Evolutionary conservation across 345 rosid genomes (phyloP).

Genomic region (Eucalyptus camaldulensis): DNA sequence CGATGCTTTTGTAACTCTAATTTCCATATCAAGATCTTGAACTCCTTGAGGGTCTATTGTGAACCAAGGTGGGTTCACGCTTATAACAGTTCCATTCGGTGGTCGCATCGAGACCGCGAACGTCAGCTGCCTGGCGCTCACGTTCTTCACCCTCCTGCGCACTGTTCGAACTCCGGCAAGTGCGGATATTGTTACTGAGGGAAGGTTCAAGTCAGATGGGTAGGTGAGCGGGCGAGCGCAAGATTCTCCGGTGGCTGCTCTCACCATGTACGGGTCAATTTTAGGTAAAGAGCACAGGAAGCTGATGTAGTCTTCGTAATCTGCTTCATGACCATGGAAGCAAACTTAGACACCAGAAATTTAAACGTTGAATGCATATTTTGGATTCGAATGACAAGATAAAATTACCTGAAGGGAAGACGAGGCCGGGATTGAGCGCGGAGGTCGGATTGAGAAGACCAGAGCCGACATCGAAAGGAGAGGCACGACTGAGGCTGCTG

Average conservation of each 20-base stretch:
- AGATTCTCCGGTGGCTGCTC: slow-evolving; percentile 32
- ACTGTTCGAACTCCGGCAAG: slow-evolving; percentile 20
- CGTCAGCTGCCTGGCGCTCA: slow-evolving; percentile 35
- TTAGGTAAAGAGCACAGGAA: slow-evolving; percentile 68
- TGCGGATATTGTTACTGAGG: slow-evolving; percentile 58
- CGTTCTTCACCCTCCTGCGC: slow-evolving; percentile 47
- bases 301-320: slow-evolving; percentile 46
- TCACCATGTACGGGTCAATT: slow-evolving; percentile 10
- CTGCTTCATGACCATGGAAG: slow-evolving; percentile 8
- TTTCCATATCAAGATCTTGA: slow-evolving; percentile 38
- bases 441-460: slow-evolving; percentile 57
- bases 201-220: slow-evolving; percentile 65
- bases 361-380: neutral
- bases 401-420: slow-evolving; percentile 41
- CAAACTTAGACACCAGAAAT: neutral
- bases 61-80: slow-evolving; percentile 52
- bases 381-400: neutral
- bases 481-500: slow-evolving; percentile 21
- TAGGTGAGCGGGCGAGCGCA: slow-evolving; percentile 33
- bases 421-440: slow-evolving; percentile 78
- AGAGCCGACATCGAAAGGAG: slow-evolving; percentile 59
- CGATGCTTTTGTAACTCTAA: slow-evolving; percentile 21
- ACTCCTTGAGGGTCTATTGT: slow-evolving; percentile 22
- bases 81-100: slow-evolving; percentile 53
- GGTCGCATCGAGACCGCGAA: slow-evolving; percentile 33